Percentiles rank a stretch among this genome's conserved stretches.
Conservation (phyloP, 192 early-diverging fungal species). For the Coemansia sp. region DNA sequence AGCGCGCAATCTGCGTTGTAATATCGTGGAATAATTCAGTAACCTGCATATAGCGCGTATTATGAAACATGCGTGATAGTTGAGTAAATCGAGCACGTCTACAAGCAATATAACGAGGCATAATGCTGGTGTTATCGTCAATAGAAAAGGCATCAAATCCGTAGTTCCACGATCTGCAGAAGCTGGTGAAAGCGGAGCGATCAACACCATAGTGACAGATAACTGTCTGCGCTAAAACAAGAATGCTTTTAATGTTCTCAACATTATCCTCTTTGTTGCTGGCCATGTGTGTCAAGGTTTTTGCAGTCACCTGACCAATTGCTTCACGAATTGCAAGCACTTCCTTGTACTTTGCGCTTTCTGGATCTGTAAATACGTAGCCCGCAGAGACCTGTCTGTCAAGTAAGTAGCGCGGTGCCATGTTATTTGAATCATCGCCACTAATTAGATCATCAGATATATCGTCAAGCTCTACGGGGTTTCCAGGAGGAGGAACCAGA, state of each 20-base stretch:
- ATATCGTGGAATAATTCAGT: constrained; percentile 22
- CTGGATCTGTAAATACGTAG: constrained; percentile 67
- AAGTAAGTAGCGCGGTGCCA: constrained; percentile 32
- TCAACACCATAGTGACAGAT: constrained; percentile 44
- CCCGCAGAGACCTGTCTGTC: constrained; percentile 57
- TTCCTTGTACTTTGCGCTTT: constrained; percentile 52
- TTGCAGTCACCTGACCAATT: constrained; percentile 57
- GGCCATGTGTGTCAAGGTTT: constrained; percentile 50
- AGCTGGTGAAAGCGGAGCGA: constrained; percentile 5
- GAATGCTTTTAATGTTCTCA: constrained; percentile 67
- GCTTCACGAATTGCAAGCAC: constrained; percentile 56
- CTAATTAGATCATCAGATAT: constrained; percentile 22
- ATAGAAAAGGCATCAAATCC: constrained; percentile 40
- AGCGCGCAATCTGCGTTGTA: constrained; percentile 20
- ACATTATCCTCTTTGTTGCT: constrained; percentile 69
- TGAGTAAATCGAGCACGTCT: constrained; percentile 24
- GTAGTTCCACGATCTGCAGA: constrained; percentile 26
- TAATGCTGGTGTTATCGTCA: constrained; percentile 19
- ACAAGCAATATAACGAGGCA: constrained; percentile 38
- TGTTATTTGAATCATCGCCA: constrained; percentile 23
- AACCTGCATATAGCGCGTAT: constrained; percentile 32
- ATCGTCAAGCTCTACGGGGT: constrained; percentile 6
- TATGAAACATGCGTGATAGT: constrained; percentile 39
- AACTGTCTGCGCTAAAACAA: constrained; percentile 54
- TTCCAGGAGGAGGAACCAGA: constrained; percentile 30